phyloP scores from a whole-genome alignment of 2,329 filamentous ascomycete species.

The Aspergillus hortae region DNA sequence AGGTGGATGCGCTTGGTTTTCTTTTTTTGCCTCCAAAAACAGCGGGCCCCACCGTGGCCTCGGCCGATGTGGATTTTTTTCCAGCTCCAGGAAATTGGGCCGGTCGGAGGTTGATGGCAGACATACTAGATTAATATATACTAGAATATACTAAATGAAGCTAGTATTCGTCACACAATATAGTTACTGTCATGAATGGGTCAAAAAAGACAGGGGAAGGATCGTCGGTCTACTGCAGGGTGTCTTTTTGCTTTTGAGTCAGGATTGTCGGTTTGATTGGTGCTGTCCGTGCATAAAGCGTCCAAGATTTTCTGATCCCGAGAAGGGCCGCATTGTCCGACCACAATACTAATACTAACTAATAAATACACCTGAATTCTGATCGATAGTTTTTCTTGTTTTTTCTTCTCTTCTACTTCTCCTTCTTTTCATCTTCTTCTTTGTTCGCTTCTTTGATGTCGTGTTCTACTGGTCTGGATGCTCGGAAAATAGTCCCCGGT shows the following conservation, averaged over 20 bases:
- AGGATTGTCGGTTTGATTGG: too few relatives aligned
- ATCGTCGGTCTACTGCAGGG: too few relatives aligned
- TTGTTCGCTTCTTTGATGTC: neutral
- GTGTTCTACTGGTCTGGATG: neutral
- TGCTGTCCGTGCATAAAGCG: too few relatives aligned
- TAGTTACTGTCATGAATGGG: too few relatives aligned
- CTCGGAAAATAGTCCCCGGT: neutral
- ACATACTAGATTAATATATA: too few relatives aligned
- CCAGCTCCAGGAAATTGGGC: neutral
- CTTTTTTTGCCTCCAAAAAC: neutral
- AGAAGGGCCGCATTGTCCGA: too few relatives aligned
- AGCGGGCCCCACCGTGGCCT: neutral
- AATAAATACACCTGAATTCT: neutral
- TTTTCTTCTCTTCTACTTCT: neutral
- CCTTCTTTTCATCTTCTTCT: neutral
- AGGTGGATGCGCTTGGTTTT: constrained; percentile 3
- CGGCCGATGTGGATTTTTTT: neutral
- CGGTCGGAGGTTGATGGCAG: neutral
- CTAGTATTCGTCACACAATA: too few relatives aligned
- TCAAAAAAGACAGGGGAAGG: too few relatives aligned
- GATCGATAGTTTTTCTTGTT: neutral
- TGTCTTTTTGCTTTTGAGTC: too few relatives aligned
- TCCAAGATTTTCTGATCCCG: too few relatives aligned
- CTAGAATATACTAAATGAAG: too few relatives aligned
- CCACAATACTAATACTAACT: too few relatives aligned